Evolutionary conservation across 2,329 filamentous ascomycete species (phyloP).

Genomic region (Lasiodiplodia hormozganensis): DNA sequence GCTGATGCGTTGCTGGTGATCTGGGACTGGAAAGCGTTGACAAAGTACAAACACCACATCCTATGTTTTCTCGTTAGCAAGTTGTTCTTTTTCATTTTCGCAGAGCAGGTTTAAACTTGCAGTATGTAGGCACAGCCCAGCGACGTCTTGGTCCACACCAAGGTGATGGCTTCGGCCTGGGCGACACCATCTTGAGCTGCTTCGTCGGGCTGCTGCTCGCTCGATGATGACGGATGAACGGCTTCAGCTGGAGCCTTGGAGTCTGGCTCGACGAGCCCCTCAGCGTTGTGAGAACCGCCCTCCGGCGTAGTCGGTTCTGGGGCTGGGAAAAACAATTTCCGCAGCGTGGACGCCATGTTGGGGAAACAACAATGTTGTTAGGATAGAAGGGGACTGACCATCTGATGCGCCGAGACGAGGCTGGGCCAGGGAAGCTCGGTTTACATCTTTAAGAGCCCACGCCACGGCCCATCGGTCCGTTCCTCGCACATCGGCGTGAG

Average conservation of each 20-base stretch:
- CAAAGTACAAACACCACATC: slow-evolving; percentile 47
- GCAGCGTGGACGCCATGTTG: slow-evolving; percentile 12
- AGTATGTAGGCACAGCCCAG: slow-evolving; percentile 47
- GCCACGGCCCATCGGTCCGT: neutral
- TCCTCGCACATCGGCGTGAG: neutral
- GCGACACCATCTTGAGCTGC: slow-evolving; percentile 41
- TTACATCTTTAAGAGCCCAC: slow-evolving; percentile 17
- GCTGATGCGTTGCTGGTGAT: slow-evolving; percentile 44
- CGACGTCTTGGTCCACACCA: slow-evolving; percentile 47
- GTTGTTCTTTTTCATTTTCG: neutral
- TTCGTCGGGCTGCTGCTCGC: slow-evolving; percentile 6
- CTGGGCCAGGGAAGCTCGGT: neutral
- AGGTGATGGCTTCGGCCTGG: slow-evolving; percentile 49
- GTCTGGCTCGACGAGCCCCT: neutral
- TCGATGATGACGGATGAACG: neutral
- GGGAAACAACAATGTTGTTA: neutral
- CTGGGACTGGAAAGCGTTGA: slow-evolving; percentile 52
- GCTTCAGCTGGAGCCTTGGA: slow-evolving; percentile 1
- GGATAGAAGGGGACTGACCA: neutral
- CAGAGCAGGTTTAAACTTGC: neutral
- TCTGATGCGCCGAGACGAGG: neutral
- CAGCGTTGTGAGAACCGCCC: neutral
- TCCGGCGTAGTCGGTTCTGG: slow-evolving; percentile 2
- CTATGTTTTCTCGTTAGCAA: neutral
- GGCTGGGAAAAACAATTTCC: slow-evolving; percentile 4